Percentiles rank a stretch among this genome's conserved stretches.
Conservation (phyloP, 192 early-diverging fungal species). For the Backusella macrospora region DNA sequence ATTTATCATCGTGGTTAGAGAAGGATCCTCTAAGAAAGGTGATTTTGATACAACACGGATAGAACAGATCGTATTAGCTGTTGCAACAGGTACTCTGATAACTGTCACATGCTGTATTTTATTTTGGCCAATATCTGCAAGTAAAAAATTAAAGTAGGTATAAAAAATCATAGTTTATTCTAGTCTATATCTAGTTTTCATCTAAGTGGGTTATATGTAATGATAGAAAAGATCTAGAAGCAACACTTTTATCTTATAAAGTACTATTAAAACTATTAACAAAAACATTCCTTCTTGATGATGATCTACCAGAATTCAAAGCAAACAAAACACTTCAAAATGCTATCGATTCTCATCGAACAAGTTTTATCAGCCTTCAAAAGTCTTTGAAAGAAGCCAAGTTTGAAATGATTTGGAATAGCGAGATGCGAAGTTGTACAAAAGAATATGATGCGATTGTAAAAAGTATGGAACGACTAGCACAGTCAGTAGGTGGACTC, state of each 20-base stretch:
- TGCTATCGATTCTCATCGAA: constrained; percentile 62
- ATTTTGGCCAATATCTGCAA: constrained; percentile 59
- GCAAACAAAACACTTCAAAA: constrained; percentile 58
- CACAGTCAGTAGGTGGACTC: constrained; percentile 72
- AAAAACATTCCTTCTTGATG: constrained; percentile 64
- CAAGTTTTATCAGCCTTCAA: constrained; percentile 59
- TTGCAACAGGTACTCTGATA: constrained; percentile 49
- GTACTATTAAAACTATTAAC: constrained; percentile 63
- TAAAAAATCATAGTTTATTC: neutral
- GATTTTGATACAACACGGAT: constrained; percentile 51
- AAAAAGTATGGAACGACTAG: constrained; percentile 65
- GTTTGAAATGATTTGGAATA: constrained; percentile 53
- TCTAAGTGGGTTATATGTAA: neutral
- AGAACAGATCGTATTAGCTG: constrained; percentile 44
- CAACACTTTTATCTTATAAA: constrained; percentile 61
- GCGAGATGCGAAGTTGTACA: constrained; percentile 53
- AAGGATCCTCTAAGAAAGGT: constrained; percentile 47
- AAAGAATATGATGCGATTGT: constrained; percentile 52
- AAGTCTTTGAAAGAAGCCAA: constrained; percentile 59
- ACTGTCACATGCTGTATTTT: constrained; percentile 46
- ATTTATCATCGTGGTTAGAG: constrained; percentile 51
- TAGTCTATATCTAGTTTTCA: neutral
- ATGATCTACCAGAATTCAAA: constrained; percentile 56
- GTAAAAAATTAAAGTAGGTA: constrained; percentile 47
- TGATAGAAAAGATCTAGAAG: constrained; percentile 46